phyloP scores from a whole-genome alignment of 2,329 filamentous ascomycete species.

The Akanthomyces lecanii region DNA sequence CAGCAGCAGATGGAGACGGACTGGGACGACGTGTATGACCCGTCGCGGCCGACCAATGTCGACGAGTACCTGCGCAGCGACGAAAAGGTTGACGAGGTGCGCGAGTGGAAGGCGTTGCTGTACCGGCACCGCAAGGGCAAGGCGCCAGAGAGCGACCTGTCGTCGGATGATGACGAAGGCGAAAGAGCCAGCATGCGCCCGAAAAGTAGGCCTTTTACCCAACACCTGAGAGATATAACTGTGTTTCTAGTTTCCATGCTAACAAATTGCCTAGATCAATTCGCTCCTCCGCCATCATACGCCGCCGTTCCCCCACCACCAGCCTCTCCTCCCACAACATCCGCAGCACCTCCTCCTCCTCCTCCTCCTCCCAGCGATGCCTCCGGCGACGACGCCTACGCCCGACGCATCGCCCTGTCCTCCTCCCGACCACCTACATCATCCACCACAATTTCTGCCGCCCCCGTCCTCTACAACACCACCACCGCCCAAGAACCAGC shows the following conservation, averaged over 20 bases:
- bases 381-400: conserved; percentile 67
- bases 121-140: conserved; percentile 63
- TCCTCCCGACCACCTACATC: conserved; percentile 32
- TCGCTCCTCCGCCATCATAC: conserved; percentile 56
- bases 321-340: conserved; percentile 43
- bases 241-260: conserved; percentile 18
- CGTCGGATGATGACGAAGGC: conserved; percentile 39
- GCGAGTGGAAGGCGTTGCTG: conserved; percentile 79
- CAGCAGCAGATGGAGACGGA: conserved; percentile 60
- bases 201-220: not conserved
- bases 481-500: conserved; percentile 36
- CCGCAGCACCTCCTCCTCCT: conserved; percentile 42
- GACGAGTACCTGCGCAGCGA: conserved; percentile 82
- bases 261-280: conserved; percentile 43
- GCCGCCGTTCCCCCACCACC: conserved; percentile 54
- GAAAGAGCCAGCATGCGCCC: conserved; percentile 23
- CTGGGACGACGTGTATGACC: conserved; percentile 92
- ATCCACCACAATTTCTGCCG: conserved; percentile 61
- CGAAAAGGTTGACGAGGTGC: conserved; percentile 73
- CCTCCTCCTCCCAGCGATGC: conserved; percentile 52
- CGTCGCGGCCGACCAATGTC: conserved; percentile 74
- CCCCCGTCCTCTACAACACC: conserved; percentile 66
- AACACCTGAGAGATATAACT: not conserved
- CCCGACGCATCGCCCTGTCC: conserved; percentile 56
- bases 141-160: conserved; percentile 38